Evolutionary conservation across 495 filamentous ascomycete genomes (phyloP).

Genomic region (Annulohypoxylon stygium): DNA sequence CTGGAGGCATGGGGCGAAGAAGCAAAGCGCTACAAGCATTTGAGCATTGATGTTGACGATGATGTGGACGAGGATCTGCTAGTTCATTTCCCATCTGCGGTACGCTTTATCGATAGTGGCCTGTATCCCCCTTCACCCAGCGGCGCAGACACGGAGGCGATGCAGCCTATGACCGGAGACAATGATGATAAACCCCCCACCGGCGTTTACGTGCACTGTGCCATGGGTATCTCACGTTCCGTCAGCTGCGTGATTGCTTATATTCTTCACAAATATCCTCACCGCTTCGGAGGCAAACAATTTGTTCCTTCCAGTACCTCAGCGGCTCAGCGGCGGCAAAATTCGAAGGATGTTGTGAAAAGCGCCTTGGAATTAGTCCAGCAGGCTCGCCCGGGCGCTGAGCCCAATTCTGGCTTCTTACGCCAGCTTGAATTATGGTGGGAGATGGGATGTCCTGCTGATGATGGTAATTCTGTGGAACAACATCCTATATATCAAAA

Average conservation of each 20-base stretch:
- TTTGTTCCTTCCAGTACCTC: slow-evolving; percentile 40
- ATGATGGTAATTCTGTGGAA: slow-evolving; percentile 65
- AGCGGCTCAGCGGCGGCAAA: slow-evolving; percentile 41
- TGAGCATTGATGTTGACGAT: slow-evolving; percentile 87
- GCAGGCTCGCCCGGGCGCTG: slow-evolving; percentile 75
- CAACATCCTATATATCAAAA: slow-evolving; percentile 81
- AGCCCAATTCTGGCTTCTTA: slow-evolving; percentile 92
- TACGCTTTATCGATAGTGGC: slow-evolving; percentile 85
- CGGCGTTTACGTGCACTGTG: slow-evolving; percentile 73
- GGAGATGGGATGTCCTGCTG: slow-evolving; percentile 80
- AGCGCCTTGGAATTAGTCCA: slow-evolving; percentile 67
- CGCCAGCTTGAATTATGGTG: slow-evolving; percentile 87
- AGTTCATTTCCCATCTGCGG: slow-evolving; percentile 78
- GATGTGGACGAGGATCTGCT: slow-evolving; percentile 87
- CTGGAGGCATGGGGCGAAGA: slow-evolving; percentile 55
- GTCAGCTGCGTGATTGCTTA: slow-evolving; percentile 87
- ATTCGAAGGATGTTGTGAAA: slow-evolving; percentile 51
- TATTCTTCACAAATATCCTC: slow-evolving; percentile 74
- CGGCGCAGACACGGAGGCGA: slow-evolving; percentile 31
- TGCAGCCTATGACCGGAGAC: slow-evolving; percentile 6
- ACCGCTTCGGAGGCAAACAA: slow-evolving; percentile 55
- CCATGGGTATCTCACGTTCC: slow-evolving; percentile 95
- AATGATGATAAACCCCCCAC: slow-evolving; percentile 35
- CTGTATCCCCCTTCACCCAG: slow-evolving; percentile 56
- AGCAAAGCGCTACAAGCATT: slow-evolving; percentile 72